These are phyloP conservation scores for Yamagishiella unicocca DNA, from an alignment of 139 green algal species.

Conservation along the genomic window DNA sequence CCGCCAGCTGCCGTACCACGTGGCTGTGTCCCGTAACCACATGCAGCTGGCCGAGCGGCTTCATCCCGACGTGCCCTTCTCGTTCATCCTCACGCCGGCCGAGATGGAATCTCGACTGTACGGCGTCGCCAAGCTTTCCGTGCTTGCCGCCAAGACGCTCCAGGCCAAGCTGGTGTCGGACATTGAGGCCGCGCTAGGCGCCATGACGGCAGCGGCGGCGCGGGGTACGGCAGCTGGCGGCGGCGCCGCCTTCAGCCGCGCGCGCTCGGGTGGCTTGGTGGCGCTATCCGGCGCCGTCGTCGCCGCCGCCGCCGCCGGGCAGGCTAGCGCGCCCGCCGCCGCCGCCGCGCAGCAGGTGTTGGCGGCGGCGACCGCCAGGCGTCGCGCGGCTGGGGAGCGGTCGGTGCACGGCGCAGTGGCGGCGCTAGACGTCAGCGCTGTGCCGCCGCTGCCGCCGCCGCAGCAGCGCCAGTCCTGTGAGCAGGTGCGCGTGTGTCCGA, in stretches of 20 bases:
- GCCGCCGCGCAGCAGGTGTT: conserved; percentile 17
- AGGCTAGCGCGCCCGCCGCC: not conserved
- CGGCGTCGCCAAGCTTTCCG: conserved; percentile 37
- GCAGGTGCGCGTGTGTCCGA: not conserved
- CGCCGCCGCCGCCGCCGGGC: not conserved
- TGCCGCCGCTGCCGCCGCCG: not conserved
- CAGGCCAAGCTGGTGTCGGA: conserved; percentile 58
- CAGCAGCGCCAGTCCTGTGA: not conserved
- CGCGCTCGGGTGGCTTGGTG: not conserved
- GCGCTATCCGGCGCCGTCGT: conserved; percentile 3
- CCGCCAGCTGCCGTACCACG: conserved; percentile 57
- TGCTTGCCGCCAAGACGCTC: conserved; percentile 51
- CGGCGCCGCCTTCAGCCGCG: not conserved
- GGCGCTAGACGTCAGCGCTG: not conserved
- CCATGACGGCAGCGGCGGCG: not conserved
- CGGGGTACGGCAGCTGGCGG: not conserved
- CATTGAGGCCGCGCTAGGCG: conserved; percentile 17
- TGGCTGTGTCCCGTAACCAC: conserved; percentile 47
- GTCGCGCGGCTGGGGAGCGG: not conserved
- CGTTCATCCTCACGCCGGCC: conserved; percentile 57
- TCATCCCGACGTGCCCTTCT: conserved; percentile 62
- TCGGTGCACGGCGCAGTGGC: not conserved
- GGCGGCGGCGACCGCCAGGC: conserved; percentile 14
- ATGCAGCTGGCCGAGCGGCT: conserved; percentile 58
- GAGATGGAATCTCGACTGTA: conserved; percentile 47